Base-by-base conservation (phyloP, 2,329 filamentous ascomycete genomes). In the Cytospora piceae region DNA sequence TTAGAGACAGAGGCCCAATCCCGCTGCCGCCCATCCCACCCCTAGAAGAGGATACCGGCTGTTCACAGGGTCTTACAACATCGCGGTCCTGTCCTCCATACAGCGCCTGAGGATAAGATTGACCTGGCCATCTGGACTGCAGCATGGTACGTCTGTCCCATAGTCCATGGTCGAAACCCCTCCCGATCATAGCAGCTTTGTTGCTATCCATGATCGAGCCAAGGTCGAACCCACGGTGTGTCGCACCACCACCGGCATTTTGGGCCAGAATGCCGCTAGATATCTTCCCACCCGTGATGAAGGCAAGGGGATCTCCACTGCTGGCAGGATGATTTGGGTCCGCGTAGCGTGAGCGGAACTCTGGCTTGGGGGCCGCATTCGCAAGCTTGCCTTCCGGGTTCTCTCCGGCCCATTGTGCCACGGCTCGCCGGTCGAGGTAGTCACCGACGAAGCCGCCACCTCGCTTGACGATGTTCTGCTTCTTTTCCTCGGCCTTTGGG, bases 331-430 rank as follows among this genome's bases (percentile, higher is more conserved):
- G 72, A 17, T 65, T 72, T 1, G 73, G 72, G 29, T 74, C 72
- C 7, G 72, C 70, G 39, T 73, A 74, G 8, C 71, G 59, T 6
- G 72, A 74, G 11, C 55, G 63, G 27, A 75, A 75, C n/a, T 67
- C 61, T 3, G 69, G 69, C 53, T 69, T 69, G 1, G 71, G 72
- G 3, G 67, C 54, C n/a, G 69, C 15, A n/a, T 67, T 70, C n/a
- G 71, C 71, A 20, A 67, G 53, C 12, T 61, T 61, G 52, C 62
- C 62, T 7, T 67, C 62, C 0, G 64, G 68, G 32, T 70, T 68
- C n/a, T 71, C 60, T 4, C 65, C 67, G 1, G 67, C 42, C 72
- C 71, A 74, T 22, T 68, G 61, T 2, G 69, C 63, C 61, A 70
- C 68, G 11, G 71, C 67, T 2, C 70, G 65, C 51, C 64, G 69